Evolutionary conservation across 2,329 filamentous ascomycete species (phyloP).

Genomic region (Mollisia scopiformis): DNA sequence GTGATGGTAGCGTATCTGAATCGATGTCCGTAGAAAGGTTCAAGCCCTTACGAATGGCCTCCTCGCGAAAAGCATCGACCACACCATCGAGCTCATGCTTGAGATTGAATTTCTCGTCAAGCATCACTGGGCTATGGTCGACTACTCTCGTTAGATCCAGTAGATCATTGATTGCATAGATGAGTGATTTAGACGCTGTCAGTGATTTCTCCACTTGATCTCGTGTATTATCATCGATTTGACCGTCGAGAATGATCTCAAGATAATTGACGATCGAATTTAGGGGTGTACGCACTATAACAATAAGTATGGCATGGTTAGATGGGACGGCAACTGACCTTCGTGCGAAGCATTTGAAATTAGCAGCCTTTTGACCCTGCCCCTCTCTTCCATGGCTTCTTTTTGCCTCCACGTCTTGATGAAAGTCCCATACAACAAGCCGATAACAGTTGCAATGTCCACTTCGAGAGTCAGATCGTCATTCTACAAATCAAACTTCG

Average conservation of each 20-base stretch:
- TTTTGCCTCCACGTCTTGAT: conserved; percentile 25
- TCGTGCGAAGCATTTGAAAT: conserved; percentile 77
- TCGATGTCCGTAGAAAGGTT: neutral
- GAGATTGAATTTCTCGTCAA: neutral
- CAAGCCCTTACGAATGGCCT: neutral
- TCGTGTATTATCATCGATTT: neutral
- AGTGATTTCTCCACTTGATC: neutral
- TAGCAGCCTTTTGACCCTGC: conserved; percentile 18
- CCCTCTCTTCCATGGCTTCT: conserved; percentile 18
- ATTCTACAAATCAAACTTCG: neutral
- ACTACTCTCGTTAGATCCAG: neutral
- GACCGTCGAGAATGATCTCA: neutral
- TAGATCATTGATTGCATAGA: neutral
- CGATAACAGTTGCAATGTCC: conserved; percentile 20
- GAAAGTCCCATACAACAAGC: conserved; percentile 20
- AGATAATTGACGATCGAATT: neutral
- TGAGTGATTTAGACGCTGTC: neutral
- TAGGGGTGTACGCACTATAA: conserved; percentile 44
- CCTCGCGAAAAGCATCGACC: neutral
- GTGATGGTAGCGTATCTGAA: neutral
- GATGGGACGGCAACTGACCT: conserved; percentile 74
- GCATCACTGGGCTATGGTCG: neutral
- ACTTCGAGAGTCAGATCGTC: conserved; percentile 5
- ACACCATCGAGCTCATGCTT: neutral
- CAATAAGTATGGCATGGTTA: too few species aligned